Evolutionary conservation across 2,329 filamentous ascomycete genomes (phyloP).

Genomic region (Parastagonospora nodorum): DNA sequence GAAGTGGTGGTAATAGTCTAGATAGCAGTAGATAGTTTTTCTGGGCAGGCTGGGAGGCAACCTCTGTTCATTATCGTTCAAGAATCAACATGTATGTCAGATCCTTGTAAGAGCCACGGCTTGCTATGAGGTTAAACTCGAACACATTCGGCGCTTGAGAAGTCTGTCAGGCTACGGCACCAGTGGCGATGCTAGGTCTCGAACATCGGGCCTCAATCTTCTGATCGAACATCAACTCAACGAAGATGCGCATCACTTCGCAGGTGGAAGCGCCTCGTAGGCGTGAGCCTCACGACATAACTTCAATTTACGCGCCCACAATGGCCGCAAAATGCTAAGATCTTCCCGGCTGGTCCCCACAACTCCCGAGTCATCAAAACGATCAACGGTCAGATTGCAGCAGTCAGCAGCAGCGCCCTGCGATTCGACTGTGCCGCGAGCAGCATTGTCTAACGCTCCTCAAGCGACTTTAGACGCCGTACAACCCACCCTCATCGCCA

Average conservation of each 20-base stretch:
- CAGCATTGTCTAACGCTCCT: background rate
- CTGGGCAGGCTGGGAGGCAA: too few relatives aligned
- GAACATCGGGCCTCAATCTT: background rate
- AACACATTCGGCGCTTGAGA: too few relatives aligned
- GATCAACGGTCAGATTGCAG: background rate
- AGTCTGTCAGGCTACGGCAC: too few relatives aligned
- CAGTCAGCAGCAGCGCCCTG: background rate
- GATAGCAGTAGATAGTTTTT: too few relatives aligned
- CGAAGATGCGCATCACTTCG: conserved; percentile 2
- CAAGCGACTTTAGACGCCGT: conserved; percentile 7
- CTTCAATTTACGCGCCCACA: conserved; percentile 32
- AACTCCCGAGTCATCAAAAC: background rate
- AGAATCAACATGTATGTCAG: too few relatives aligned
- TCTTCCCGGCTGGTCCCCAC: background rate
- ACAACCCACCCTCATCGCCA: conserved; percentile 2
- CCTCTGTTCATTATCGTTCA: too few relatives aligned
- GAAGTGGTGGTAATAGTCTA: conserved; percentile 55
- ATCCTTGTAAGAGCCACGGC: too few relatives aligned
- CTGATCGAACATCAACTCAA: conserved; percentile 11
- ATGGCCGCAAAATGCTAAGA: conserved; percentile 21
- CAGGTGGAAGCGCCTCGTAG: conserved; percentile 22
- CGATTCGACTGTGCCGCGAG: conserved; percentile 2
- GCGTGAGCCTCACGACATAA: conserved; percentile 28
- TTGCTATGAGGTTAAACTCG: too few relatives aligned
- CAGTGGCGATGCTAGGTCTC: background rate